Conservation (phyloP, 805 yeast genomes). For the Starmerella geochares region DNA sequence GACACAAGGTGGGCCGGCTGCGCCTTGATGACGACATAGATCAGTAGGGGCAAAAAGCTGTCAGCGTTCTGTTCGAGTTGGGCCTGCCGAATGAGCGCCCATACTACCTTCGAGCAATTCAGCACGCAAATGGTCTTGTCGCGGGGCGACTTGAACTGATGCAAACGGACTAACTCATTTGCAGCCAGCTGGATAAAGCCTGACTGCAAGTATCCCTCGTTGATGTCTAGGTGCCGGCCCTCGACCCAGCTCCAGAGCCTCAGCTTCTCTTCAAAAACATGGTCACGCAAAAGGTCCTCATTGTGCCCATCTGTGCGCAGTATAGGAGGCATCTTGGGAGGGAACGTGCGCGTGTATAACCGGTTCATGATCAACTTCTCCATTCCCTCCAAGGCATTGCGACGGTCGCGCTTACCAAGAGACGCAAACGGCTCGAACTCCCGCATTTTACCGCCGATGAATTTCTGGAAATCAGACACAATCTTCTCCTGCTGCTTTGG, state of each 20-base stretch:
- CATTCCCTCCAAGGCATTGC: constrained; percentile 76
- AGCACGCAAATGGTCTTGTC: constrained; percentile 86
- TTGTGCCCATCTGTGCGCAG: constrained; percentile 46
- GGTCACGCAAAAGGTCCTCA: constrained; percentile 56
- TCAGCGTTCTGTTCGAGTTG: constrained; percentile 79
- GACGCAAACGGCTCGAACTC: constrained; percentile 59
- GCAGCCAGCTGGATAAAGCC: constrained; percentile 59
- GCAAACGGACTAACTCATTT: constrained; percentile 64
- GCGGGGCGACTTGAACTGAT: constrained; percentile 80
- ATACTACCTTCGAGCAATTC: constrained; percentile 85
- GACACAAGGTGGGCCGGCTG: constrained; percentile 58
- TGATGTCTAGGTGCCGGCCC: constrained; percentile 69
- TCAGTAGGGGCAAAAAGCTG: constrained; percentile 79
- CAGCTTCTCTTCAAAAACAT: constrained; percentile 40
- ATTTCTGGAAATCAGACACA: constrained; percentile 62
- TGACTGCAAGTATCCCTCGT: constrained; percentile 38
- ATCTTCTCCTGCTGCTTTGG: constrained; percentile 69
- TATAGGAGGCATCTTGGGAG: constrained; percentile 53
- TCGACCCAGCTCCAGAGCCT: constrained; percentile 61
- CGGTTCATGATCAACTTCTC: constrained; percentile 89
- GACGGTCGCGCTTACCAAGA: constrained; percentile 40
- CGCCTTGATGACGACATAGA: constrained; percentile 65
- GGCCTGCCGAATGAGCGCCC: constrained; percentile 66
- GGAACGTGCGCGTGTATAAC: constrained; percentile 63
- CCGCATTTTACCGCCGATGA: constrained; percentile 39